Evolutionary conservation across 257 asterid species (phyloP).

Genomic region (Primulina tabacum): DNA sequence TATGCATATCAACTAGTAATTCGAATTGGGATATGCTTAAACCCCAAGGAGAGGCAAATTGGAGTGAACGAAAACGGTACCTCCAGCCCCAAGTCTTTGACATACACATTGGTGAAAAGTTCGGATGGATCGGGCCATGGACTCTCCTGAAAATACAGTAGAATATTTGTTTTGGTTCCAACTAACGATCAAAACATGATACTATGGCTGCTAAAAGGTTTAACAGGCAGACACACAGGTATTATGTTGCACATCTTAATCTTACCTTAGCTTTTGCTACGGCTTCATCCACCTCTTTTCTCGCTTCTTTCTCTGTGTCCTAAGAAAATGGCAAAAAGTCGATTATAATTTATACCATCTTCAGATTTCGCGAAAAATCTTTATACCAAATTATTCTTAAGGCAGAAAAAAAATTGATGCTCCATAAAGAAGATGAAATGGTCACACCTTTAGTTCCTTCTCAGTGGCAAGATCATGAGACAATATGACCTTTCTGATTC

Average conservation of each 20-base stretch:
- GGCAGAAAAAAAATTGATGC: not conserved
- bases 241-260: slow-evolving; percentile 3
- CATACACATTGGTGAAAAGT: slow-evolving; percentile 76
- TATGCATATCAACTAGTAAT: not conserved
- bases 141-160: slow-evolving; percentile 65
- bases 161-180: not conserved
- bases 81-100: slow-evolving; percentile 80
- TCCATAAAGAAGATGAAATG: not conserved
- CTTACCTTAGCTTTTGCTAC: slow-evolving; percentile 94
- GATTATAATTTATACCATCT: not conserved
- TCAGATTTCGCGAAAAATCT: slow-evolving; percentile 6
- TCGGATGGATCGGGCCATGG: slow-evolving; percentile 89
- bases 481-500: slow-evolving; percentile 78
- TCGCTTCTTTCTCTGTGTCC: slow-evolving; percentile 84
- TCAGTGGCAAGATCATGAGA: slow-evolving; percentile 76
- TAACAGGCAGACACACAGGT: not conserved
- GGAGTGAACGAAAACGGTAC: slow-evolving; percentile 38
- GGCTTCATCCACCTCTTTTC: slow-evolving; percentile 91
- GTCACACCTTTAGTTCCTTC: slow-evolving; percentile 78
- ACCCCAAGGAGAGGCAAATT: not conserved
- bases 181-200: not conserved
- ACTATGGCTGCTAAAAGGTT: not conserved
- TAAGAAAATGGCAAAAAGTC: slow-evolving; percentile 26
- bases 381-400: not conserved
- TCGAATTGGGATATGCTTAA: not conserved